Evolutionary conservation across 345 rosid genomes (phyloP), one percentile per base, ranked within the genome.

Genomic region (Euphorbia peplus): DNA sequence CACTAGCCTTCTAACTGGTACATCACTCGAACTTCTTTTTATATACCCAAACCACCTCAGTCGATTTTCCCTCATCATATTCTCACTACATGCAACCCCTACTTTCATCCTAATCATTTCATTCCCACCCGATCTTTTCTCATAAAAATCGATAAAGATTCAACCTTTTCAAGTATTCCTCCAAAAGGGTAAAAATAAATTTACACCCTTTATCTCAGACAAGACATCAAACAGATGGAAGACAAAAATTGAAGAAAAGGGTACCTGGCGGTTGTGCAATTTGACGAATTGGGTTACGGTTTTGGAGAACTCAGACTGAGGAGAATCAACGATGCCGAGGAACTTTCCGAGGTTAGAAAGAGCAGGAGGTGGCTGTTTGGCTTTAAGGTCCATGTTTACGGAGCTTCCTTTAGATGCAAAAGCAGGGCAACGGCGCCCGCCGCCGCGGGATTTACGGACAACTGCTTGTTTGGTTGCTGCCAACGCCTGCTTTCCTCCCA

Each of bases 211-310:
- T 63, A 24, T 63, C 25, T 63, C 39, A 47, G 67, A 25, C 14
- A 10, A 63, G 16, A 14, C n/a, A 47, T 47, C 67, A 26, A 63
- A 63, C 67, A 63, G 15, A 4, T 63, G 39, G 67, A 44, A 16
- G 55, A 18, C 67, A 8, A 16, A 6, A 42, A 14, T 3, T 30
- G 21, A 59, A 24, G 19, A n/a, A 22, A 2, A 59, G 35, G 50
- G 67, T 0, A 63, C 67, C 67, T 46, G 67, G 41, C 55, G 67
- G 9, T 25, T 46, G 16, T 63, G 39, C 19, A 63, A 22, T 63
- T 47, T 63, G 25, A 46, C 4, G 55, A 63, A 63, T 3, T 46
- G 26, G 12, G 67, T 4, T 10, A 46, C 29, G 39, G 44, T 3
- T 44, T 63, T 63, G 9, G 67, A 25, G 2, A 28, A 15, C 1